Conservation (phyloP, 192 early-diverging fungal species). For the Kickxella alabastrina region DNA sequence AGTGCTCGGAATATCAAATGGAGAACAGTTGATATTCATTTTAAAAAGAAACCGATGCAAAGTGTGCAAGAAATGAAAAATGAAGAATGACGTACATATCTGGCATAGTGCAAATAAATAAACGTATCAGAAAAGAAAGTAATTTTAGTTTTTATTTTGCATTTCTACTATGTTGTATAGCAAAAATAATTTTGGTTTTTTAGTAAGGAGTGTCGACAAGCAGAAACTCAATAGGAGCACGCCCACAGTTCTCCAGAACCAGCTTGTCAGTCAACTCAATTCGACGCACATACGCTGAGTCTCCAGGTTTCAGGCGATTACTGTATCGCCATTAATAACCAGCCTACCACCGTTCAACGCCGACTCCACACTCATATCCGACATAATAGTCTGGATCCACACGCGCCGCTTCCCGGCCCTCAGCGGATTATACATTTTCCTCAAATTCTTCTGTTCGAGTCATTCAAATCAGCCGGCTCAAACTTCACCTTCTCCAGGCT, state of each 20-base stretch:
- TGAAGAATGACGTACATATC: no score
- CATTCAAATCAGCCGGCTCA: conserved; percentile 37
- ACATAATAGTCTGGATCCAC: conserved; percentile 41
- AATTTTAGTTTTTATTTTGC: background rate
- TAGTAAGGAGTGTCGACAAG: conserved; percentile 42
- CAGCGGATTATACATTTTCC: conserved; percentile 6
- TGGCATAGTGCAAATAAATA: no score
- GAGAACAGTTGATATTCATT: no score
- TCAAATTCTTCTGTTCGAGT: conserved; percentile 18
- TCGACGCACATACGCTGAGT: conserved; percentile 39
- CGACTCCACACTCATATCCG: conserved; percentile 18
- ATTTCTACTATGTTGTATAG: no score
- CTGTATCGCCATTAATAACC: conserved; percentile 34
- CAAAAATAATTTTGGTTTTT: background rate
- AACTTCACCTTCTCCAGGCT: conserved; percentile 12
- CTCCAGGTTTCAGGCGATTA: conserved; percentile 36
- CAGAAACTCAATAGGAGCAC: conserved; percentile 36
- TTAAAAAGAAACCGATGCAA: no score
- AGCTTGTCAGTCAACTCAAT: conserved; percentile 21
- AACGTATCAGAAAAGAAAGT: background rate
- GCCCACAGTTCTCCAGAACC: conserved; percentile 36
- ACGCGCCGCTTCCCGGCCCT: conserved; percentile 23
- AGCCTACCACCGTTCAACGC: conserved; percentile 27
- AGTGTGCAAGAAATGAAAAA: background rate
- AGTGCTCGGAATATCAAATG: no score